Percentiles rank a stretch among this genome's conserved stretches.
phyloP scores from a whole-genome alignment of 1,139 yeast species.

The Geotrichum restrictum region DNA sequence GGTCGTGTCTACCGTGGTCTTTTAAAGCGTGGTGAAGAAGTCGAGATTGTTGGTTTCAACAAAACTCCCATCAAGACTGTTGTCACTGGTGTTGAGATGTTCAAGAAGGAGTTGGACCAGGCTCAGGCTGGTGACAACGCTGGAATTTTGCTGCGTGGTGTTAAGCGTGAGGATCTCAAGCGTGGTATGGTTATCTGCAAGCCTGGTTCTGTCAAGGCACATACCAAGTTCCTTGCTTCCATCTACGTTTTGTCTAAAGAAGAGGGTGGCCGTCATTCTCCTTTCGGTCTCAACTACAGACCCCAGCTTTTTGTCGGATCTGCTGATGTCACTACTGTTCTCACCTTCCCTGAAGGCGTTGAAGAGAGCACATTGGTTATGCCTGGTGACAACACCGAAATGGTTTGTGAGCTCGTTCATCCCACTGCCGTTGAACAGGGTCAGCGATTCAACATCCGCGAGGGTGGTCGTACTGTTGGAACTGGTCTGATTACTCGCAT shows the following conservation, averaged over 20 bases:
- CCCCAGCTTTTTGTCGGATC: conserved; percentile 97
- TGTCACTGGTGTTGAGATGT: conserved; percentile 98
- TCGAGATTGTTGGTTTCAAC: conserved; percentile 92
- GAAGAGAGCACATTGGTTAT: conserved; percentile 84
- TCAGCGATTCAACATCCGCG: conserved; percentile 98
- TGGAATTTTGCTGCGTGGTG: conserved; percentile 95
- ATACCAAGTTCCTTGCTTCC: conserved; percentile 90
- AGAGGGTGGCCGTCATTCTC: conserved; percentile 99
- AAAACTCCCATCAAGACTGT: conserved; percentile 85
- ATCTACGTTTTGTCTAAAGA: conserved; percentile 88
- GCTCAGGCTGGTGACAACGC: conserved; percentile 99
- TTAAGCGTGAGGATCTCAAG: conserved; percentile 92
- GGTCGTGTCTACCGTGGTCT: conserved; percentile 99
- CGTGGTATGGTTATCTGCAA: conserved; percentile 98
- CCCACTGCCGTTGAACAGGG: conserved; percentile 94
- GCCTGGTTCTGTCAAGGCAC: conserved; percentile 89
- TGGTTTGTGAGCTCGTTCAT: conserved; percentile 85
- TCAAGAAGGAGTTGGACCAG: conserved; percentile 94
- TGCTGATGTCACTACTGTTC: conserved; percentile 87
- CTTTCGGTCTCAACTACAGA: conserved; percentile 94
- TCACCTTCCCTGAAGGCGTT: conserved; percentile 87
- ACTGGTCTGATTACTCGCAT: conserved; percentile 96
- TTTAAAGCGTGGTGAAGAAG: conserved; percentile 96
- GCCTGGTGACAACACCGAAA: conserved; percentile 98
- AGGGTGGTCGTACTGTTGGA: conserved; percentile 99